Base-by-base conservation (phyloP, 2,329 filamentous ascomycete species). In the Pyricularia pennisetigena region DNA sequence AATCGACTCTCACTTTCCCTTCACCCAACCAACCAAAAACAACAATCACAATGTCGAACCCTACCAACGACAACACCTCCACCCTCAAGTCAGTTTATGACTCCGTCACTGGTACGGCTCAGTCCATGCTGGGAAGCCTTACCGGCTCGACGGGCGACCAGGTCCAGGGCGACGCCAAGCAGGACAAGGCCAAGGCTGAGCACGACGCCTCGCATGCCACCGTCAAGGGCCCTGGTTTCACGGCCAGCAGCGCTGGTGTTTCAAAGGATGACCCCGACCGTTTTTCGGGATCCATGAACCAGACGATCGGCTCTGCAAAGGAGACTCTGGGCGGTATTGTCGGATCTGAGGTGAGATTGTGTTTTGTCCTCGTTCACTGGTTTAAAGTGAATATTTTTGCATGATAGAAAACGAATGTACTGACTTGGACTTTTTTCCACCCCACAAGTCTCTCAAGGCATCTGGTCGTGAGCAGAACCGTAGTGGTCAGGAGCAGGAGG, bases 261-360 rank as follows among this genome's bases (percentile, higher is more conserved):
- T 85, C 89, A 70, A 84, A 86, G 72, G 92, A 97, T 78, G 83
- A 92, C 78, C 82, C 88, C 12, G 83, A 94, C 77, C 91, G 93
- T 71, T 81, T 84, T 26, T 77, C 86, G 23, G 94, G 94, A 62
- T 84, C 85, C 23, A 96, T 90, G 88, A 92, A 97, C 82, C 94
- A 97, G 81, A 97, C 93, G 5, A 75, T 94, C n/a, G 94, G 94
- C 67, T 86, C 90, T 0, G 89, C 89, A 62, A 97, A 97, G 82
- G 92, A 97, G 77, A 82, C 88, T 4, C 71, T 95, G 0, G 94
- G 94, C 69, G 88, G 89, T 23, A 73, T 94, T 5, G 72, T 94
- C 29, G 94, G 94, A 70, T 88, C 86, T 71, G 90, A 95, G 79
- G 85, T 86, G 76, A 72, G 79, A 7, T 68, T 62, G 57, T 24